These are phyloP conservation scores for Entomortierella chlamydospora DNA, from an alignment of 192 early-diverging fungal genomes.

Conservation along the genomic window DNA sequence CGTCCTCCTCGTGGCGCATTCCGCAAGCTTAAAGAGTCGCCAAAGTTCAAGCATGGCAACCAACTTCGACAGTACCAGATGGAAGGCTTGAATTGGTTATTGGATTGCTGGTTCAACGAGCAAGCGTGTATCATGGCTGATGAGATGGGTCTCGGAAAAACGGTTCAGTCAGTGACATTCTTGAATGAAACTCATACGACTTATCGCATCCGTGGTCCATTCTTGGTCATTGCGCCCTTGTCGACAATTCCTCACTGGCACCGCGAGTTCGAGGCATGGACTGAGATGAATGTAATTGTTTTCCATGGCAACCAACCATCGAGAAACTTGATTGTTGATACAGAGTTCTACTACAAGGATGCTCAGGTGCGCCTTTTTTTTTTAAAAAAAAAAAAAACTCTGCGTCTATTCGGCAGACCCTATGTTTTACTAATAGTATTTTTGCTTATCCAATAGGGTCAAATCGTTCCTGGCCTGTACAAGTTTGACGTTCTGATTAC, in stretches of 20 bases:
- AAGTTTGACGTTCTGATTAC: constrained; percentile 74
- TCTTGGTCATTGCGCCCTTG: constrained; percentile 74
- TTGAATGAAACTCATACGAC: constrained; percentile 74
- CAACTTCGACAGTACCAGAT: constrained; percentile 80
- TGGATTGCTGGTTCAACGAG: constrained; percentile 81
- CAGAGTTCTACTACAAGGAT: constrained; percentile 71
- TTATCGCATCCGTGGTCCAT: constrained; percentile 77
- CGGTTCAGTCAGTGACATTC: constrained; percentile 83
- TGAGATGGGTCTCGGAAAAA: constrained; percentile 95
- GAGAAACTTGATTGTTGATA: constrained; percentile 82
- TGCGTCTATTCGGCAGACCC: too few relatives aligned
- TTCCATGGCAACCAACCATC: constrained; percentile 75
- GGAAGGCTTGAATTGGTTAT: constrained; percentile 87
- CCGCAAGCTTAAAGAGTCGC: constrained; percentile 71
- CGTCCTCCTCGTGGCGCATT: constrained; percentile 62
- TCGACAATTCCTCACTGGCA: constrained; percentile 79
- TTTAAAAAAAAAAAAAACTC: too few relatives aligned
- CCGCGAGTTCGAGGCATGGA: constrained; percentile 54
- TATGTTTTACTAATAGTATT: too few relatives aligned
- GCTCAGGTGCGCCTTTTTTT: constrained; percentile 23
- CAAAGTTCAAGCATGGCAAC: constrained; percentile 78
- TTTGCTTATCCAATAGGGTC: constrained; percentile 35
- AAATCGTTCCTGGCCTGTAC: constrained; percentile 60
- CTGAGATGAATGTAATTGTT: constrained; percentile 51
- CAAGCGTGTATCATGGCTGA: constrained; percentile 99